phyloP scores from a whole-genome alignment of 768 basidiomycete species.

The Russula lepida region DNA sequence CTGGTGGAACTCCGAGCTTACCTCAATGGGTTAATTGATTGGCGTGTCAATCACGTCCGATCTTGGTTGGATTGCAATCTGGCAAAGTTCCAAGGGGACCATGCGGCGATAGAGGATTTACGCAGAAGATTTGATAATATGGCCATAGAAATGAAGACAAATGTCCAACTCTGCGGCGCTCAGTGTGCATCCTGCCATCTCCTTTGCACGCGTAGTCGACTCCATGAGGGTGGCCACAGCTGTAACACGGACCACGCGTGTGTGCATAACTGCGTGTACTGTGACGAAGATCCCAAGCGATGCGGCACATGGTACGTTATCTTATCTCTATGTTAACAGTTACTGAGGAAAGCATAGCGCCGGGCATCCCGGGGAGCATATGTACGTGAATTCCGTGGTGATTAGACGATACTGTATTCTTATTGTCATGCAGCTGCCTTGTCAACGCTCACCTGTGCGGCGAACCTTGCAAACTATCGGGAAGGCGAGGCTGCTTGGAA shows the following conservation, averaged over 20 bases:
- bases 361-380: slow-evolving; percentile 49
- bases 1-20: slow-evolving; percentile 33
- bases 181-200: slow-evolving; percentile 43
- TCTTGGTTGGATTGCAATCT: slow-evolving; percentile 48
- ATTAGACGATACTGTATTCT: not conserved
- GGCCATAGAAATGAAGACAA: slow-evolving; percentile 38
- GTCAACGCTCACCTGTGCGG: slow-evolving; percentile 47
- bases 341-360: slow-evolving; percentile 31
- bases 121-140: slow-evolving; percentile 37
- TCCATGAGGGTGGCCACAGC: slow-evolving; percentile 41
- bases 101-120: slow-evolving; percentile 40
- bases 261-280: slow-evolving; percentile 35
- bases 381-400: slow-evolving; percentile 34
- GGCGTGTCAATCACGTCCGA: slow-evolving; percentile 39
- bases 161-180: slow-evolving; percentile 41
- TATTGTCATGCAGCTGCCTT: slow-evolving; percentile 35
- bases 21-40: slow-evolving; percentile 33
- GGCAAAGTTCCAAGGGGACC: slow-evolving; percentile 35
- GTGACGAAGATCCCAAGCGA: slow-evolving; percentile 27
- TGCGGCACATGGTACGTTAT: slow-evolving; percentile 43
- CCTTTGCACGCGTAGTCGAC: slow-evolving; percentile 38
- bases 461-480: slow-evolving; percentile 37
- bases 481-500: slow-evolving; percentile 42
- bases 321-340: not conserved
- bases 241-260: slow-evolving; percentile 47